Evolutionary conservation across 208 protist genomes (phyloP), one percentile per base, ranked within the genome.

Genomic region (Trypanosoma grayi): DNA sequence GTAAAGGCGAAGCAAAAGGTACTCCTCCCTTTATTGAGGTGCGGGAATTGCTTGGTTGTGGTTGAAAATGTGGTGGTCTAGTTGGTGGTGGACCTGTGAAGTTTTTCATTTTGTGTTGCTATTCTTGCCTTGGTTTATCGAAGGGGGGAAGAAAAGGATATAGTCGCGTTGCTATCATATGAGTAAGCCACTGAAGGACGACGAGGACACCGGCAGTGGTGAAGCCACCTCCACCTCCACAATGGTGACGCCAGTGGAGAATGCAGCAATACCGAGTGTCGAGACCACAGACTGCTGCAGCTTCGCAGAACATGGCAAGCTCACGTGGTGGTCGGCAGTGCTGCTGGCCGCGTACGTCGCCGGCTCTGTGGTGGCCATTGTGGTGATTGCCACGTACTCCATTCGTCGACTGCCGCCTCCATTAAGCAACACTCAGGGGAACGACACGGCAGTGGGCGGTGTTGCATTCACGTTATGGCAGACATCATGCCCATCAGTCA

Each of bases 311-410:
- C 54, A 53, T 36, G 72, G 71, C 1, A 62, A 65, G 24, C 59
- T 74, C 28, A 77, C 60, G 50, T 82, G 75, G 73, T 84, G 81
- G 74, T 56, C 81, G 2, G 45, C 40, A 11, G 60, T 50, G 4
- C 74, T 81, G 27, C 39, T 82, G 13, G 77, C 60, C 0, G 20
- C 71, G 0, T 55, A 81, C 7, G 66, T 43, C 10, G 50, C 43
- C 53, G 60, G 46, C 28, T 47, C 67, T 25, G 16, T 77, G 2
- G 46, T 61, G 14, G 66, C 73, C 25, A 75, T 80, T 43, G 66
- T 79, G 11, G 50, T 75, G 40, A 75, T 86, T 47, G 44, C 36
- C 7, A 28, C 66, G n/a, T 30, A 47, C 20, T 74, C 70, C 3
- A 33, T 18, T 11, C 31, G 27, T 5, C 70, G 37, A 24, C 44